Evolutionary conservation across 2,329 filamentous ascomycete genomes (phyloP).

Genomic region (Tolypocladium pustulatum): DNA sequence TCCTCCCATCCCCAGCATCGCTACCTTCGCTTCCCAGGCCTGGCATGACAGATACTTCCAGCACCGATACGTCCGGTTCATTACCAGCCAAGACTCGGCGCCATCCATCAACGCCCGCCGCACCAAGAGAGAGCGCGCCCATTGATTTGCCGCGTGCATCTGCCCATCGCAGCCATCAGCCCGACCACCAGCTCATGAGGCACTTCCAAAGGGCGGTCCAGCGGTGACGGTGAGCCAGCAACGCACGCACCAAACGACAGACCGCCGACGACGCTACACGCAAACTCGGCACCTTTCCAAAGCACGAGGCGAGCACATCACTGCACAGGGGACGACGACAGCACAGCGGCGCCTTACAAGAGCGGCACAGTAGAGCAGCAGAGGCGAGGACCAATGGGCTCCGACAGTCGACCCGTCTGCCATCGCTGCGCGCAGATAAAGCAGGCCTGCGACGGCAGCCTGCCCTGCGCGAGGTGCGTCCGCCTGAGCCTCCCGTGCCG

Average conservation of each 20-base stretch:
- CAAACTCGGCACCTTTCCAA: not conserved
- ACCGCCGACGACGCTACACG: not conserved
- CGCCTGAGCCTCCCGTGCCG: slow-evolving; percentile 21
- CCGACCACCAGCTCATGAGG: not conserved
- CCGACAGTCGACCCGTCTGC: slow-evolving; percentile 19
- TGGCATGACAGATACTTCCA: too few species aligned
- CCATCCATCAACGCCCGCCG: not conserved
- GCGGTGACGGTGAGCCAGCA: not conserved
- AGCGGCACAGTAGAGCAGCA: not conserved
- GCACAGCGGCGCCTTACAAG: not conserved
- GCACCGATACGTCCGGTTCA: not conserved
- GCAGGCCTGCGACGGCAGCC: slow-evolving; percentile 22
- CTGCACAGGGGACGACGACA: not conserved
- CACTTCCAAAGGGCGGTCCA: not conserved
- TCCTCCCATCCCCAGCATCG: not conserved
- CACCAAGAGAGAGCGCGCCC: not conserved
- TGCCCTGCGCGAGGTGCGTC: slow-evolving; percentile 21
- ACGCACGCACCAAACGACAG: not conserved
- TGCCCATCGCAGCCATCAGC: not conserved
- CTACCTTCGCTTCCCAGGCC: not conserved
- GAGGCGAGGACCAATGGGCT: slow-evolving; percentile 11
- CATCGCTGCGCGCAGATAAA: slow-evolving; percentile 25
- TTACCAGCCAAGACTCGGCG: not conserved
- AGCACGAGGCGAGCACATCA: not conserved
- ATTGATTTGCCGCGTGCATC: not conserved